Conservation (phyloP, 1,139 yeast genomes). For the Wickerhamomyces sp. region DNA sequence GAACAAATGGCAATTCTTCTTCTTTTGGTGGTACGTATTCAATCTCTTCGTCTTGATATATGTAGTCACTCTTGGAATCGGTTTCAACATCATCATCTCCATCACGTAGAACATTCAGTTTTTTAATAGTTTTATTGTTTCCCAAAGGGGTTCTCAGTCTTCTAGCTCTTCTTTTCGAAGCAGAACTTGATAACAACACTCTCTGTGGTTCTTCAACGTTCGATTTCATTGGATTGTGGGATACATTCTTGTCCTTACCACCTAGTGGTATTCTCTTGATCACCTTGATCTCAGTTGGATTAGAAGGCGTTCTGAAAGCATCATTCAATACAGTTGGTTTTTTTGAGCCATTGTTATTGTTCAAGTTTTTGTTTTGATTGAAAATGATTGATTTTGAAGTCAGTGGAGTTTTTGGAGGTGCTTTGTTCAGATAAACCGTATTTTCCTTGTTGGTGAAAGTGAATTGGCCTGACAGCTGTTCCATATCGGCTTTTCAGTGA, state of each 20-base stretch:
- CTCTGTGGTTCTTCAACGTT: neutral
- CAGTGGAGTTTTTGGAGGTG: slow-evolving; percentile 17
- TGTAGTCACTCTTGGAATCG: slow-evolving; percentile 11
- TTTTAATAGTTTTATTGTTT: slow-evolving; percentile 14
- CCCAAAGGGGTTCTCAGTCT: slow-evolving; percentile 16
- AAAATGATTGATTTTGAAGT: slow-evolving; percentile 8
- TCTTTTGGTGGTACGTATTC: slow-evolving; percentile 33
- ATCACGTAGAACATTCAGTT: slow-evolving; percentile 14
- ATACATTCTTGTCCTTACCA: slow-evolving; percentile 41
- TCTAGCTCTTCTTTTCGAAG: slow-evolving; percentile 13
- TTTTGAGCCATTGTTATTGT: slow-evolving; percentile 1
- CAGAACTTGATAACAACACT: slow-evolving; percentile 3
- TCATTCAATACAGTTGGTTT: slow-evolving; percentile 5
- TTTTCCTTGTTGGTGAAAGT: slow-evolving; percentile 23
- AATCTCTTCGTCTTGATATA: slow-evolving; percentile 33
- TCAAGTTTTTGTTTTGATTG: slow-evolving; percentile 6
- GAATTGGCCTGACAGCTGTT: slow-evolving; percentile 7
- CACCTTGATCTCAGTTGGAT: neutral
- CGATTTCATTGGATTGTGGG: slow-evolving; percentile 5
- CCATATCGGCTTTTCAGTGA: slow-evolving; percentile 2
- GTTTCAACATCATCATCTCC: slow-evolving; percentile 1
- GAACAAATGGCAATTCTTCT: slow-evolving; percentile 31
- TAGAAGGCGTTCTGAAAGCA: slow-evolving; percentile 10
- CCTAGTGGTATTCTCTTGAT: slow-evolving; percentile 41
- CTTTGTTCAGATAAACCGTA: slow-evolving; percentile 4